These are phyloP conservation scores for Acacia confusa DNA, from an alignment of 306 rosid species.

Conservation along the genomic window DNA sequence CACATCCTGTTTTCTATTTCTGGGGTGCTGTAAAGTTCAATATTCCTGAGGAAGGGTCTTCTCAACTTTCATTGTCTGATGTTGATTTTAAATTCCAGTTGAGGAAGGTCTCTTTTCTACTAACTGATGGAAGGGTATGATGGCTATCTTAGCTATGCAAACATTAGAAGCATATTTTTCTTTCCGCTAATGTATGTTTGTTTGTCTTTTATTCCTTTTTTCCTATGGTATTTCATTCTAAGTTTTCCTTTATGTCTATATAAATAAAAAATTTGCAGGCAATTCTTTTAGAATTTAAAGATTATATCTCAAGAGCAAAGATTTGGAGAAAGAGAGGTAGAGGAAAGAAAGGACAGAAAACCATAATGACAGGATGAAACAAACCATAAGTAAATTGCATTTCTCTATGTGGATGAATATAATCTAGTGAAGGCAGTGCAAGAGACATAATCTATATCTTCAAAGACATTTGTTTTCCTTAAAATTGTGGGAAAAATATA, in stretches of 20 bases:
- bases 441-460: background rate
- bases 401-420: background rate
- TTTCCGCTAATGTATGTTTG: background rate
- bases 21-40: conserved; percentile 51
- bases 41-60: conserved; percentile 48
- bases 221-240: background rate
- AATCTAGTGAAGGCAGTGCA: background rate
- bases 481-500: background rate
- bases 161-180: background rate
- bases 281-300: background rate
- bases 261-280: background rate
- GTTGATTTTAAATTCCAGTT: conserved; percentile 50
- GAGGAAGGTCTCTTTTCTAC: conserved; percentile 72
- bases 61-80: conserved; percentile 43
- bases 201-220: background rate
- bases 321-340: background rate
- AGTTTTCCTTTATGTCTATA: background rate
- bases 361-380: background rate
- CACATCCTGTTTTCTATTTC: conserved; percentile 66
- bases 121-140: conserved; percentile 90
- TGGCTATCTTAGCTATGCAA: conserved; percentile 18
- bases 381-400: background rate
- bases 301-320: background rate
- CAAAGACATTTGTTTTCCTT: background rate
- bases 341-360: background rate